phyloP scores from a whole-genome alignment of 78 protist genomes.

The Isochrysis galbana region DNA sequence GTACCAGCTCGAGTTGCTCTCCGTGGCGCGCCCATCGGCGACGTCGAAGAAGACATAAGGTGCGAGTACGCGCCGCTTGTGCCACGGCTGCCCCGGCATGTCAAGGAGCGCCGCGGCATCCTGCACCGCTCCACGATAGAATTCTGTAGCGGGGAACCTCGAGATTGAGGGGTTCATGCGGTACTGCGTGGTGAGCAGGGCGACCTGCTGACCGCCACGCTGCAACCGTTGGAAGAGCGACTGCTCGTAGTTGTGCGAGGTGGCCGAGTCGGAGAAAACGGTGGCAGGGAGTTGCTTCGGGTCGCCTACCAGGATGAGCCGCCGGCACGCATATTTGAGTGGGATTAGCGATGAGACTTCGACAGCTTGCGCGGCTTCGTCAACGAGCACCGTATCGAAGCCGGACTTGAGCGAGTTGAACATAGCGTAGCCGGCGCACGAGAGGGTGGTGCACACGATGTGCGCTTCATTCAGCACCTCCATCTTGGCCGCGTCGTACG shows the following conservation, averaged over 20 bases:
- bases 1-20: background rate
- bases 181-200: conserved; percentile 37
- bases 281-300: conserved; percentile 48
- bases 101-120: background rate
- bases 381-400: conserved; percentile 12
- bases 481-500: background rate
- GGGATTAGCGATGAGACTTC: conserved; percentile 40
- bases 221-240: conserved; percentile 45
- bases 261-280: background rate
- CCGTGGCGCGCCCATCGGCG: background rate
- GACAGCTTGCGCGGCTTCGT: conserved; percentile 36
- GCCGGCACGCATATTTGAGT: background rate
- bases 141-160: conserved; percentile 33
- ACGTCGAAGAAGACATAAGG: conserved; percentile 2
- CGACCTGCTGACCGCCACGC: background rate
- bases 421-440: conserved; percentile 15
- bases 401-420: background rate
- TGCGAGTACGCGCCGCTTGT: background rate
- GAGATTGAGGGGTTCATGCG: conserved; percentile 59
- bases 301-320: conserved; percentile 38
- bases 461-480: background rate
- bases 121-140: conserved; percentile 13
- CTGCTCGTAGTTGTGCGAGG: background rate
- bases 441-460: conserved; percentile 24
- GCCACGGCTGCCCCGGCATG: conserved; percentile 1